Conservation (phyloP, 345 rosid genomes). For the Iberis pinnata region DNA sequence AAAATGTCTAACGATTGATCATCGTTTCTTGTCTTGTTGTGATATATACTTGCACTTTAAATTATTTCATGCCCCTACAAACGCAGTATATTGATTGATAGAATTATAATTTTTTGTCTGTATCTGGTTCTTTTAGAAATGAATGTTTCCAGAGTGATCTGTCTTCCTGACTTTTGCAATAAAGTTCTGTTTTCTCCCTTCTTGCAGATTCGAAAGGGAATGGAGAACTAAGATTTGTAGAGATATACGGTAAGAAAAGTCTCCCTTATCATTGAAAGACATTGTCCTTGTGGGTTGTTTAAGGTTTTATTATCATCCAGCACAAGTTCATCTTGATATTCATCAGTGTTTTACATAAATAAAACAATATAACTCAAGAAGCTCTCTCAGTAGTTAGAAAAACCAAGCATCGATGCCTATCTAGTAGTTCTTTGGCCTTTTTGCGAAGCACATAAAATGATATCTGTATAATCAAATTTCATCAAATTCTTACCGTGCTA, state of each 20-base stretch:
- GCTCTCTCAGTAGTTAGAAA: too few relatives aligned
- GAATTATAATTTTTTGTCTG: background rate
- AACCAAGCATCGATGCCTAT: background rate
- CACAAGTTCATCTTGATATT: background rate
- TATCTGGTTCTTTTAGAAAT: background rate
- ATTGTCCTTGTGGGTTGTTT: too few relatives aligned
- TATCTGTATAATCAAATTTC: background rate
- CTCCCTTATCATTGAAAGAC: background rate
- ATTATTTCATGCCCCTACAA: background rate
- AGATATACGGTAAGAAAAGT: conserved; percentile 60
- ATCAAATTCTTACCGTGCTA: background rate
- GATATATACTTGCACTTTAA: conserved; percentile 3
- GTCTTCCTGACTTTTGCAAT: background rate
- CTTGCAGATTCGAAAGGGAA: conserved; percentile 54
- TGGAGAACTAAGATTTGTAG: conserved; percentile 59
- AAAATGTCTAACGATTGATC: background rate
- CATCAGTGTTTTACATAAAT: too few relatives aligned
- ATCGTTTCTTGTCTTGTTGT: background rate
- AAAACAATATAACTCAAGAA: too few relatives aligned
- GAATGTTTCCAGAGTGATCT: background rate
- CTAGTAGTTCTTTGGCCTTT: background rate
- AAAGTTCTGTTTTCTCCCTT: background rate
- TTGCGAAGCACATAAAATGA: background rate
- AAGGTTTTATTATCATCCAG: background rate
- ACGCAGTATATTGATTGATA: background rate